Evolutionary conservation across 306 rosid genomes (phyloP).

Genomic region (Cucumis hystrix): DNA sequence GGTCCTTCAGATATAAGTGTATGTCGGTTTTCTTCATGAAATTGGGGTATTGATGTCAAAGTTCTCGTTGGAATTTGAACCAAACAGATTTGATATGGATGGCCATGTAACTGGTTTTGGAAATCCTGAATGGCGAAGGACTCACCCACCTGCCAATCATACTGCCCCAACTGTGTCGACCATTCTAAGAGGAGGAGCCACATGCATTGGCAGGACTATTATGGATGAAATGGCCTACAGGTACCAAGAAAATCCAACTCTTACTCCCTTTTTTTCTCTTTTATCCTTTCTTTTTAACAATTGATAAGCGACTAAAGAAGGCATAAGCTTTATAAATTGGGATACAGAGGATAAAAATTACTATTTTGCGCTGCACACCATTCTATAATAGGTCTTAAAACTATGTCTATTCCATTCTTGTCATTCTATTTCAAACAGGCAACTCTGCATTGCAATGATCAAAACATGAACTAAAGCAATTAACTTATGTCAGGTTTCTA

Average conservation of each 20-base stretch:
- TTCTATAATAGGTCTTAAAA: not conserved
- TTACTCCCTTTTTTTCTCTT: not conserved
- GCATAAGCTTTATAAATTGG: not conserved
- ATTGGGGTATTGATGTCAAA: not conserved
- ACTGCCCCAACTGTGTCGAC: constrained; percentile 61
- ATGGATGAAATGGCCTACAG: constrained; percentile 98
- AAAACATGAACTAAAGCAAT: not conserved
- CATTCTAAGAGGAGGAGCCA: constrained; percentile 64
- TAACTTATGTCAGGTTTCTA: not conserved
- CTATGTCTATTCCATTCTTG: not conserved
- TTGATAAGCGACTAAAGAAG: not conserved
- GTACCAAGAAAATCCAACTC: constrained; percentile 2
- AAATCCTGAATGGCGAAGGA: constrained; percentile 85
- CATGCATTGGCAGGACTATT: constrained; percentile 68
- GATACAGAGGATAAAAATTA: not conserved
- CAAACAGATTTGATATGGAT: constrained; percentile 64
- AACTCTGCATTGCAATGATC: not conserved
- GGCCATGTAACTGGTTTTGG: constrained; percentile 77
- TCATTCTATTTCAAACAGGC: not conserved
- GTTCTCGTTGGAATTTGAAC: not conserved
- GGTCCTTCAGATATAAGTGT: not conserved
- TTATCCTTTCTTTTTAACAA: not conserved
- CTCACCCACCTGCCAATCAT: constrained; percentile 61
- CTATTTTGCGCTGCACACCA: not conserved
- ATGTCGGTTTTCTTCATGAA: not conserved